Evolutionary conservation across 345 rosid species (phyloP), one percentile per base, ranked within the genome.

Genomic region (Gossypium ekmanianum): DNA sequence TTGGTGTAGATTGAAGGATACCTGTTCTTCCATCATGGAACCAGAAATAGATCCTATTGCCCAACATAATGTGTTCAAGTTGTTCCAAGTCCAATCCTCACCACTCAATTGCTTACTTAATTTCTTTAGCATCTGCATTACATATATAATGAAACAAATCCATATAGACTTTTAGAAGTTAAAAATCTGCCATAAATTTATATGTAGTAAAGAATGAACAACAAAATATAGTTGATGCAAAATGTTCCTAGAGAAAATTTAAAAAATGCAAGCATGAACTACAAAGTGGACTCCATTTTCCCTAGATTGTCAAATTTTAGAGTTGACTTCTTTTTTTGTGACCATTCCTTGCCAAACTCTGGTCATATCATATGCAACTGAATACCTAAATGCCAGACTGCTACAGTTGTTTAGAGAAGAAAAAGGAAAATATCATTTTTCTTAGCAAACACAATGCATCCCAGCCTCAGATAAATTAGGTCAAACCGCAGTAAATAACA

Each of bases 21-120:
- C 98, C 97, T 96, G 99, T 52, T 96, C 98, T 83, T 96, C 99
- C 85, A 88, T 83, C 99, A 96, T 96, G 75, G 98, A 96, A 67
- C 99, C 98, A 69, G 99, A 96, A 57, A 96, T 96, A 69, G 99
- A 96, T 74, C 99, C 98, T 73, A 96, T 96, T 73, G 98, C 99
- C 99, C 99, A 96, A 85, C 99, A 96, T 70, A 96, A 81, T 11
- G 99, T 96, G 79, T 92, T 96, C 61, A 96, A 68, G 72, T 92
- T 96, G 84, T 96, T 96, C 99, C 98, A 93, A 24, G 92, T 91
- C 97, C 98, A 96, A 79, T 96, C 99, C 85, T 96, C 98, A 75
- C 98, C 97, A 76, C 88, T 90, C 82, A 92, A 78, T 83, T 93
- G 99, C 85, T 96, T 96, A 69, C 90, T 92, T 71, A 96, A 87